Percentiles rank a stretch among this genome's conserved stretches.
These are phyloP conservation scores for Phytophthora megakarya DNA, from an alignment of 352 stramenopile species.

Conservation along the genomic window DNA sequence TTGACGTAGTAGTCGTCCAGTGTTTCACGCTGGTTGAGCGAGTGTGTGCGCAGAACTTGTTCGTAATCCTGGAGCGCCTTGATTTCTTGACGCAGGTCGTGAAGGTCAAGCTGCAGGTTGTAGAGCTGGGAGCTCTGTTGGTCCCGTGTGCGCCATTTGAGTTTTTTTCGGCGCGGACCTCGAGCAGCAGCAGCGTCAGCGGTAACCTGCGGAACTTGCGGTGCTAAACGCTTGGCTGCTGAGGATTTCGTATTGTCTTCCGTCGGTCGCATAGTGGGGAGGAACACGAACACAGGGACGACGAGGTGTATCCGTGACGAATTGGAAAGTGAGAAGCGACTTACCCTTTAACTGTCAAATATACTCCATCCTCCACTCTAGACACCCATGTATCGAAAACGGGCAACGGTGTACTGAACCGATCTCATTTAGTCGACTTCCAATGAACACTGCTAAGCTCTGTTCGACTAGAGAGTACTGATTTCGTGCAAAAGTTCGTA, in stretches of 20 bases:
- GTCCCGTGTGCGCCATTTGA: slow-evolving; percentile 66
- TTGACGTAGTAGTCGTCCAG: slow-evolving; percentile 53
- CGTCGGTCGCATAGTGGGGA: slow-evolving; percentile 9
- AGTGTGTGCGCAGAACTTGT: slow-evolving; percentile 36
- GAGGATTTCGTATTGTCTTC: slow-evolving; percentile 14
- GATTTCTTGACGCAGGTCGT: slow-evolving; percentile 54
- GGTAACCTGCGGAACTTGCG: slow-evolving; percentile 20
- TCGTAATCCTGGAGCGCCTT: slow-evolving; percentile 42
- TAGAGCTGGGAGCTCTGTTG: slow-evolving; percentile 62
- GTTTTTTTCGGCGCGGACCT: slow-evolving; percentile 34
- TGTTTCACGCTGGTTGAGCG: slow-evolving; percentile 50
- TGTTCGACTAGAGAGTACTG: neutral
- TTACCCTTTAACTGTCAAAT: slow-evolving; percentile 12
- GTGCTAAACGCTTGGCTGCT: slow-evolving; percentile 25
- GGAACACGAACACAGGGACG: slow-evolving; percentile 12
- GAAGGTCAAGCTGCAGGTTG: slow-evolving; percentile 63
- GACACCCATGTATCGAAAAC: neutral
- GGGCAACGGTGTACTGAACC: neutral
- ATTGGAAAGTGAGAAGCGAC: slow-evolving; percentile 29
- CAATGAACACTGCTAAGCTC: neutral
- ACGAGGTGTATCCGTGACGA: slow-evolving; percentile 8
- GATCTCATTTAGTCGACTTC: neutral
- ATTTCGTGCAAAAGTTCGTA: neutral
- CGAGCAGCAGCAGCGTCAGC: slow-evolving; percentile 25
- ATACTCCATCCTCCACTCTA: neutral